Conservation (phyloP, 1,139 yeast species). For the Trichomonascaceae sp. region DNA sequence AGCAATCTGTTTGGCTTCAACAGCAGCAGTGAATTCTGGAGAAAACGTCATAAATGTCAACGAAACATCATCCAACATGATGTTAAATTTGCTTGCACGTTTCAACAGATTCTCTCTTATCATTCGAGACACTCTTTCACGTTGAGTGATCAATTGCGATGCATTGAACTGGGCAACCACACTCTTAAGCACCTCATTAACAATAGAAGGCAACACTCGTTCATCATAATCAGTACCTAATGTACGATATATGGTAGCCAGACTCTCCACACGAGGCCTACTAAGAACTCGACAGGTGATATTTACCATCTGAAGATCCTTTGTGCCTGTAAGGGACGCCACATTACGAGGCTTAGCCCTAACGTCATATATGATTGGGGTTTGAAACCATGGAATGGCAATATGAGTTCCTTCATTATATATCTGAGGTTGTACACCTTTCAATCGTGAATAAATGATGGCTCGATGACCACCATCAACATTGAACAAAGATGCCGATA, state of each 20-base stretch:
- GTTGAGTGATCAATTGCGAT: conserved; percentile 93
- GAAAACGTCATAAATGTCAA: conserved; percentile 94
- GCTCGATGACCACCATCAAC: conserved; percentile 99
- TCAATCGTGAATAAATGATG: conserved; percentile 79
- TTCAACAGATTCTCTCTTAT: conserved; percentile 87
- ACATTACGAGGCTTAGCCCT: conserved; percentile 97
- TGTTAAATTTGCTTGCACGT: conserved; percentile 86
- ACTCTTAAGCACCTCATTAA: conserved; percentile 91
- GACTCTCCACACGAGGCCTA: conserved; percentile 71
- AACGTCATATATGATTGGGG: conserved; percentile 88
- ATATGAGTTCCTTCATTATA: conserved; percentile 95
- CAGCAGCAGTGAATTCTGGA: conserved; percentile 96
- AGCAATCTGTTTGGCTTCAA: conserved; percentile 97
- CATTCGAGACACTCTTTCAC: conserved; percentile 89
- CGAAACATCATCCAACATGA: conserved; percentile 89
- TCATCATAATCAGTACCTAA: conserved; percentile 93
- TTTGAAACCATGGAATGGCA: conserved; percentile 90
- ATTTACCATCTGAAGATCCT: conserved; percentile 98
- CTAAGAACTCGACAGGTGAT: conserved; percentile 95
- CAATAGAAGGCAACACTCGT: conserved; percentile 92
- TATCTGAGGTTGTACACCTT: conserved; percentile 81
- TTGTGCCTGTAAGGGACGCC: conserved; percentile 96
- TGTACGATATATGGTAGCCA: conserved; percentile 85
- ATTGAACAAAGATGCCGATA: conserved; percentile 77
- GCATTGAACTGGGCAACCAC: conserved; percentile 99